phyloP scores from a whole-genome alignment of 768 basidiomycete genomes.

The Trichaptum fuscoviolaceum region DNA sequence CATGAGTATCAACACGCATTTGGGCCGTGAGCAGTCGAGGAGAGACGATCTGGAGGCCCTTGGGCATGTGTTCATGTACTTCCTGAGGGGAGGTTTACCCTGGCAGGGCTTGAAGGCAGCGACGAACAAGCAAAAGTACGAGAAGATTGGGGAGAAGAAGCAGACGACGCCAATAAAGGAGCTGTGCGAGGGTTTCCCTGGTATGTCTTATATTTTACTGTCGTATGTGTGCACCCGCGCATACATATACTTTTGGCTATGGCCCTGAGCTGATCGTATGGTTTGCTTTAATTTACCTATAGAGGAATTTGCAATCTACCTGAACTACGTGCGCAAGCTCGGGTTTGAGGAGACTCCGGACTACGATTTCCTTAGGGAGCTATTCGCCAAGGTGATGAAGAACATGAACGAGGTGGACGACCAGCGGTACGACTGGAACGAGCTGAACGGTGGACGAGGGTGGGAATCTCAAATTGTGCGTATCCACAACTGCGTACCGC shows the following conservation, averaged over 20 bases:
- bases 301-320: constrained; percentile 99
- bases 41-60: constrained; percentile 98
- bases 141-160: constrained; percentile 99
- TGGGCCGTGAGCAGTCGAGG: constrained; percentile 91
- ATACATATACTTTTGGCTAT: constrained; percentile 9
- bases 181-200: constrained; percentile 91
- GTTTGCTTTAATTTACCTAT: constrained; percentile 5
- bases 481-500: constrained; percentile 14
- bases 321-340: constrained; percentile 98
- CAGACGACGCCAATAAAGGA: constrained; percentile 98
- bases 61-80: constrained; percentile 99
- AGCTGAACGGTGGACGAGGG: constrained; percentile 87
- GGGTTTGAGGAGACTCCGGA: constrained; percentile 99
- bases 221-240: not conserved
- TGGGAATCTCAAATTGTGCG: constrained; percentile 83
- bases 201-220: constrained; percentile 35
- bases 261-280: constrained; percentile 1
- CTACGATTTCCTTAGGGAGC: constrained; percentile 94
- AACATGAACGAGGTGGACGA: constrained; percentile 89
- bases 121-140: constrained; percentile 99
- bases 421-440: constrained; percentile 94
- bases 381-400: constrained; percentile 93
- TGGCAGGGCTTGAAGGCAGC: constrained; percentile 99
- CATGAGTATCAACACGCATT: constrained; percentile 99
- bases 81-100: constrained; percentile 90